Conservation (phyloP, 768 basidiomycete species). For the Boletellus ananas region DNA sequence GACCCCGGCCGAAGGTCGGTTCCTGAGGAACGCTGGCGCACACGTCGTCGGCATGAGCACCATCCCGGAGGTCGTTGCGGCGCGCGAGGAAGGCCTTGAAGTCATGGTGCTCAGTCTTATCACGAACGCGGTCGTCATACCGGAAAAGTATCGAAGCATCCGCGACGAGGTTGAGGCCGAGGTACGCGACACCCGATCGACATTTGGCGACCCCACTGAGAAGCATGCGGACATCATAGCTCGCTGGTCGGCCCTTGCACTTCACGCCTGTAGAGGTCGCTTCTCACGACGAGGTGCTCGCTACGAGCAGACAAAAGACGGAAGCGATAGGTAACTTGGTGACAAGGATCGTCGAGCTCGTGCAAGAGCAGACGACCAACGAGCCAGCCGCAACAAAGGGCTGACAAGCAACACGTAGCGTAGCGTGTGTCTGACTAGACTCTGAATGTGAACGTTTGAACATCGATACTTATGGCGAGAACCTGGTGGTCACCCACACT, state of each 20-base stretch:
- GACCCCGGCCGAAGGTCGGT: constrained; percentile 80
- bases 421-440: too few relatives aligned
- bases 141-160: constrained; percentile 60
- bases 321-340: constrained; percentile 72
- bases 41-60: constrained; percentile 97
- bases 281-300: constrained; percentile 78
- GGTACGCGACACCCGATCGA: constrained; percentile 36
- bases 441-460: too few relatives aligned
- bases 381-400: neutral
- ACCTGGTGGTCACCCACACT: too few relatives aligned
- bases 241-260: constrained; percentile 53
- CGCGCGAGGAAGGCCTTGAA: constrained; percentile 68
- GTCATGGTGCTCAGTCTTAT: constrained; percentile 80
- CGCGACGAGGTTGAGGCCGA: constrained; percentile 75
- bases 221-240: constrained; percentile 34
- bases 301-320: constrained; percentile 60
- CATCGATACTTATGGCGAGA: too few relatives aligned
- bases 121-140: constrained; percentile 81
- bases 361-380: constrained; percentile 18
- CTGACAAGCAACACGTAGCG: too few relatives aligned
- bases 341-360: constrained; percentile 52
- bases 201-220: constrained; percentile 1
- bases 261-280: constrained; percentile 45
- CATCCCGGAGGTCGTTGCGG: constrained; percentile 83
- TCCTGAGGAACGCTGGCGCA: constrained; percentile 70